A percentile compares a stretch with the other conserved stretches of the same genome.
Conservation (phyloP, 257 asterid genomes). For the Solanum clarkiae region DNA sequence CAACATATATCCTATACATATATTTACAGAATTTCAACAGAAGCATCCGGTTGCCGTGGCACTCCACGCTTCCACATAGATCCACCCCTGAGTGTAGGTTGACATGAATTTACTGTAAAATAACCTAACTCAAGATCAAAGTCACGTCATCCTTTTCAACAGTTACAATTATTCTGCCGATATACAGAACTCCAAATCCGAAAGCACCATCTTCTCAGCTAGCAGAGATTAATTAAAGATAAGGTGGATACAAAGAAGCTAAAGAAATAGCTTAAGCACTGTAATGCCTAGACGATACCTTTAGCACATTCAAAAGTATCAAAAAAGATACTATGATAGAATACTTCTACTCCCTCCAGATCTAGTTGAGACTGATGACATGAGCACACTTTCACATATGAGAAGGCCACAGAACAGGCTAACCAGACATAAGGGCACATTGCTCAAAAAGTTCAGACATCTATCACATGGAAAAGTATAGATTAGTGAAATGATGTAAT, state of each 20-base stretch:
- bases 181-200: neutral
- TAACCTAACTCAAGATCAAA: neutral
- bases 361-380: neutral
- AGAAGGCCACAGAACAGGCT: neutral
- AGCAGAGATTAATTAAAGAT: neutral
- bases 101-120: neutral
- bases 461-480: neutral
- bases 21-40: no score
- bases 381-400: neutral
- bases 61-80: no score
- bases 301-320: neutral
- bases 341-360: neutral
- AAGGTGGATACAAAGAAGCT: neutral
- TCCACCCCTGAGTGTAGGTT: neutral
- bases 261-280: neutral
- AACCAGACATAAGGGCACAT: neutral
- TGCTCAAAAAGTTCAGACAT: neutral
- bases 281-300: neutral
- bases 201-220: neutral
- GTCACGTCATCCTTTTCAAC: neutral
- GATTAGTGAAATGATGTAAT: neutral
- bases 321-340: neutral
- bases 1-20: no score
- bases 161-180: neutral
- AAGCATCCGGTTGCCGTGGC: no score